phyloP scores from a whole-genome alignment of 352 stramenopile species.

The Phytophthora podocarpi region DNA sequence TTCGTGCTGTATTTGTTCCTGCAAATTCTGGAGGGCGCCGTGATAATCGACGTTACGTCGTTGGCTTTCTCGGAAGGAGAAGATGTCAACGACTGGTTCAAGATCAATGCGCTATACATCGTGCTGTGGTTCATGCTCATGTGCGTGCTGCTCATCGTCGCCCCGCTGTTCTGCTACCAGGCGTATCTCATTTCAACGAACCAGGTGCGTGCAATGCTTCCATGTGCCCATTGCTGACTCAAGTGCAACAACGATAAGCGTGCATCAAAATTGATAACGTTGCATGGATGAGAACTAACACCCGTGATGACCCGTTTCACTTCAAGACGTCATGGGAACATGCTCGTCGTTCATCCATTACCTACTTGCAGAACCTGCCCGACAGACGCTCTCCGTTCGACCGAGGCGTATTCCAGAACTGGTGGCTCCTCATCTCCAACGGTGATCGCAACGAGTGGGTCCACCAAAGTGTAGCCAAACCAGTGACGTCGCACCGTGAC shows the following conservation, averaged over 20 bases:
- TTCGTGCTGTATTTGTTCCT: conserved; percentile 74
- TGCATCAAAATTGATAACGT: neutral
- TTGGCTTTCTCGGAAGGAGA: conserved; percentile 57
- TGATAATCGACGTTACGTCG: conserved; percentile 58
- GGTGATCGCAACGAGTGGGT: conserved; percentile 72
- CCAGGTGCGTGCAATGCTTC: conserved; percentile 21
- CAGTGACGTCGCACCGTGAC: conserved; percentile 22
- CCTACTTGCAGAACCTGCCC: conserved; percentile 67
- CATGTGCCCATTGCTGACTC: neutral
- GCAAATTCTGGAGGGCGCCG: conserved; percentile 55
- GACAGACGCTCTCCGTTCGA: conserved; percentile 71
- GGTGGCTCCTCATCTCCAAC: conserved; percentile 54
- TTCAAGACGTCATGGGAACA: conserved; percentile 81
- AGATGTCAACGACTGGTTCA: conserved; percentile 74
- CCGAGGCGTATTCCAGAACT: conserved; percentile 63
- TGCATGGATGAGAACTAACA: neutral
- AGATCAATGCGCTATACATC: conserved; percentile 69
- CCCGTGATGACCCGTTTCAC: neutral
- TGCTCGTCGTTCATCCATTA: conserved; percentile 67
- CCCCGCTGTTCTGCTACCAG: conserved; percentile 74
- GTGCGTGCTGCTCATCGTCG: conserved; percentile 60
- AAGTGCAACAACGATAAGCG: neutral
- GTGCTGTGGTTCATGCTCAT: conserved; percentile 65
- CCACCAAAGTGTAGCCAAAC: conserved; percentile 38
- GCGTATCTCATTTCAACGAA: conserved; percentile 74